Base-by-base conservation (phyloP, 768 basidiomycete genomes). In the Calvatia gigantea region DNA sequence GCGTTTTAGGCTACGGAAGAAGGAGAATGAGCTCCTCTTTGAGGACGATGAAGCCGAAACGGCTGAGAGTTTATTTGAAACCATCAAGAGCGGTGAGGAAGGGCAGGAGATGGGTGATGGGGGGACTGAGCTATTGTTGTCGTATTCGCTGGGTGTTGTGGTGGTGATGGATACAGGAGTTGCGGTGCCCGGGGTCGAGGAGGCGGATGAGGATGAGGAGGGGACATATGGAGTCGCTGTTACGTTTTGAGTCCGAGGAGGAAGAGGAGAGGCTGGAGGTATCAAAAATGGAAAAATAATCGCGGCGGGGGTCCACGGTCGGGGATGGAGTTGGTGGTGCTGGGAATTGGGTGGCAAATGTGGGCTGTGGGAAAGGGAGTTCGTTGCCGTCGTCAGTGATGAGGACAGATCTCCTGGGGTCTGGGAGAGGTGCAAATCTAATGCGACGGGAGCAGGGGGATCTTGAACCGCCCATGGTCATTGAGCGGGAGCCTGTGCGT, bases 341-440 rank as follows among this genome's bases (percentile, higher is more conserved):
- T 28, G 70, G 59, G 58, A 69, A 57, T 49, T 65, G 49, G 33
- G 62, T 68, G 35, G 61, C 46, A 32, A 62, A 67, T 9, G 59
- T 56, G 31, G 51, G 47, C 15, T 61, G 47, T 39, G 66, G 58
- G 49, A 76, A 65, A 23, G 71, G 70, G n/a, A 71, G 58, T 60
- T 77, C 75, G 48, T 70, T 69, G 60, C 72, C 75, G 64, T 76
- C 70, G 58, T 75, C 75, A 23, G 66, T 68, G 57, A 73, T 65
- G 60, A 73, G 60, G 58, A 77, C 73, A 48, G 80, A 76, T 48
- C 82, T 76, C 21, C 82, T 76, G 1, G 89, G 88, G 61, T 89
- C 87, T 1, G 93, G 93, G 15, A 94, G 80, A 1, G 93, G 93
- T 0, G 93, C 92, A 59, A 94, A 94, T 58, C 89, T 82, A 57